Evolutionary conservation across 768 basidiomycete genomes (phyloP).

Genomic region (Pholiota conissans): DNA sequence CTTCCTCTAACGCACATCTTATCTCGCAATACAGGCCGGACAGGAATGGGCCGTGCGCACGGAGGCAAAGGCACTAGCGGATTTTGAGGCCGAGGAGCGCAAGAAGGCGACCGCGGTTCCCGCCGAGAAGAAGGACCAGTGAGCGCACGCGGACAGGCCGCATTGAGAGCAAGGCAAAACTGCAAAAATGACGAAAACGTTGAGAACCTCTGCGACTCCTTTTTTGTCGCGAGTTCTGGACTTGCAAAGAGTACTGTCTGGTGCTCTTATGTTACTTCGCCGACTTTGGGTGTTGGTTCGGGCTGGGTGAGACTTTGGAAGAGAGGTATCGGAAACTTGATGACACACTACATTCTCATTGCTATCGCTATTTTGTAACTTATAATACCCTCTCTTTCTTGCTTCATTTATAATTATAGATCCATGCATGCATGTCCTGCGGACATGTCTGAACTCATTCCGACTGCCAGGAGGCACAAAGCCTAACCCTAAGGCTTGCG

Average conservation of each 20-base stretch:
- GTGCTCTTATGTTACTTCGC: not conserved
- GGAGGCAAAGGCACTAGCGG: conserved; percentile 50
- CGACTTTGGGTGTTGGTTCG: not conserved
- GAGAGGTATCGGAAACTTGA: not conserved
- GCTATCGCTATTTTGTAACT: not conserved
- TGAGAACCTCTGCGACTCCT: not conserved
- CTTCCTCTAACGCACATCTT: not conserved
- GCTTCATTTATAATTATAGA: not conserved
- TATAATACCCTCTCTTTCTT: not conserved
- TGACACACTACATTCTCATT: not conserved
- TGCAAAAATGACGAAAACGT: no score
- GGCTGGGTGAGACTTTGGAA: not conserved
- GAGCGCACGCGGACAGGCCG: conserved; percentile 5
- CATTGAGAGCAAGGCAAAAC: not conserved
- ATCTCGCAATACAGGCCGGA: conserved; percentile 55
- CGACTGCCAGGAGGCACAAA: not conserved
- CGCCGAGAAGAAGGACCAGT: conserved; percentile 42
- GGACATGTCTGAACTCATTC: not conserved
- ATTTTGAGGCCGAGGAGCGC: conserved; percentile 29
- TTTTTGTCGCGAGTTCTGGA: not conserved
- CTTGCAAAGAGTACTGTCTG: not conserved
- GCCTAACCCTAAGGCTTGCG: not conserved
- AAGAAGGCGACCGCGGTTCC: conserved; percentile 24
- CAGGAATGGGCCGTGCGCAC: conserved; percentile 78
- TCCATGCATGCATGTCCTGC: not conserved